Evolutionary conservation across 169 alveolate genomes (phyloP).

Genomic region (Blepharisma undulans): DNA sequence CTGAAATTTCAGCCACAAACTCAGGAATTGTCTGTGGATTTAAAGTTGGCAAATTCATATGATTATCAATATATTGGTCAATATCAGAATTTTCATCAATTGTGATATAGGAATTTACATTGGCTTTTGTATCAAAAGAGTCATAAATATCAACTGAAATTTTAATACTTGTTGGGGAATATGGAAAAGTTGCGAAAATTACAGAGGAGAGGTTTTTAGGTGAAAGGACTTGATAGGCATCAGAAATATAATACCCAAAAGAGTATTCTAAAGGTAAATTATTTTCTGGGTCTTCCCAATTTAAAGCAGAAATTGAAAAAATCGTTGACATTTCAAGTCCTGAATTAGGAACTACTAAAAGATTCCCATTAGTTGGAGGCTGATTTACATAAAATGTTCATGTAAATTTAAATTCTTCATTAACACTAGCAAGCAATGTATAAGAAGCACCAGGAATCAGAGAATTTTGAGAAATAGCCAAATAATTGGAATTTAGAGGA

Average conservation of each 20-base stretch:
- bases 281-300: background rate
- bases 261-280: background rate
- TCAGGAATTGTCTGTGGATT: background rate
- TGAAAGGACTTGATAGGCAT: background rate
- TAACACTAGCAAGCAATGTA: background rate
- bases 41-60: background rate
- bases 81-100: background rate
- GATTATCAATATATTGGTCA: background rate
- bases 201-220: background rate
- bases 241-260: background rate
- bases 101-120: background rate
- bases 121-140: background rate
- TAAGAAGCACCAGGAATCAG: background rate
- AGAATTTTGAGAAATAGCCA: background rate
- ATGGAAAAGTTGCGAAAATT: background rate
- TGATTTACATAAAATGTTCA: background rate
- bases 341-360: background rate
- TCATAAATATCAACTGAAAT: background rate
- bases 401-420: background rate
- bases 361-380: background rate
- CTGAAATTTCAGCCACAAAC: background rate
- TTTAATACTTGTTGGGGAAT: background rate
- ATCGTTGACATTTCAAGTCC: background rate
- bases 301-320: background rate
- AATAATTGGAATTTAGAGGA: background rate